Base-by-base conservation (phyloP, 306 rosid genomes). In the Quercus alba region DNA sequence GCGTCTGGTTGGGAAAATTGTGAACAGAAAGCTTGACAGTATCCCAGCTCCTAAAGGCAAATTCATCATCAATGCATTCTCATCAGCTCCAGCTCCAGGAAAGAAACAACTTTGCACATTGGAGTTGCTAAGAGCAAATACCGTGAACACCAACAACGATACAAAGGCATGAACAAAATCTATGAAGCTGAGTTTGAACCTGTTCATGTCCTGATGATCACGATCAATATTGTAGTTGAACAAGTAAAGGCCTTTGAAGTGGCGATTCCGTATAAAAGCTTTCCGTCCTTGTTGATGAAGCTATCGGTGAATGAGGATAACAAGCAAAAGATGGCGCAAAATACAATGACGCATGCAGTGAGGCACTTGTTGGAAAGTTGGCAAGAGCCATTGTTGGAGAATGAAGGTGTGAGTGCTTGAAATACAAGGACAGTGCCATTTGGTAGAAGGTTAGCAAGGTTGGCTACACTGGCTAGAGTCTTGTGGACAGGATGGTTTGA, bases 341-440 rank as follows among this genome's bases (percentile, higher is more conserved):
- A 11, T n/a, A 41, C 0, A 44, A 74, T 73, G 68, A 79, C 3
- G 35, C 31, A 12, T 4, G 79, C 21, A 0, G 87, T 74, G 77
- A 87, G 85, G 70, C 18, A 70, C 73, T 49, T 79, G 81, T 85
- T 76, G 76, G 78, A 5, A 13, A 64, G 54, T 5, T 71, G 57
- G 84, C 86, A 88, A 1, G 35, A 52, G 46, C 89, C 91, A 21
- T 71, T 88, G 89, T 83, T 83, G 77, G 89, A 83, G 81, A 88
- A 79, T 12, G 77, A 58, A 25, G 88, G 88, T 9, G 66, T 62
- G 57, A 87, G 84, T 33, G 83, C 68, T 8, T 83, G 85, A 28
- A 85, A 87, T 1, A 72, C 80, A 0, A 87, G 85, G 33, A 85
- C 82, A 2, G 87, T 82, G 52, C 88, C 85, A 20, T 88, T 80